phyloP scores from a whole-genome alignment of 2,329 filamentous ascomycete species.

The Colletotrichum viniferum region DNA sequence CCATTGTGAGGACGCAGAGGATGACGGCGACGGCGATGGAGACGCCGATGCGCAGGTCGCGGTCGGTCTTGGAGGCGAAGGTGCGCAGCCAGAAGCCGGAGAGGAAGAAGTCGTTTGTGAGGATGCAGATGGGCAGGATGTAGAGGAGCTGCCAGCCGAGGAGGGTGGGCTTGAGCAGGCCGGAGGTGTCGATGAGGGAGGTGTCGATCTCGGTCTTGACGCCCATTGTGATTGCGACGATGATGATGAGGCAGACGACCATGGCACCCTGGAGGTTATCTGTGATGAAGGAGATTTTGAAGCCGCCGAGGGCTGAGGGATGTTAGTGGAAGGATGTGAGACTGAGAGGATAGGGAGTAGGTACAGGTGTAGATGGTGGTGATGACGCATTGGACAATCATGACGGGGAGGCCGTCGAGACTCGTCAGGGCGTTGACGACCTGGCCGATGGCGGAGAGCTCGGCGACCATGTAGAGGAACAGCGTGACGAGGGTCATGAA shows the following conservation, averaged over 20 bases:
- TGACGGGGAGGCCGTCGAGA: conserved; percentile 72
- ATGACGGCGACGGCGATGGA: conserved; percentile 69
- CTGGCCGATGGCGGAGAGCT: conserved; percentile 81
- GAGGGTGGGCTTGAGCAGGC: conserved; percentile 69
- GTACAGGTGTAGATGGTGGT: conserved; percentile 85
- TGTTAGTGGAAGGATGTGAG: not conserved
- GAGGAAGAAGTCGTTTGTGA: conserved; percentile 88
- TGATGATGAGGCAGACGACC: conserved; percentile 75
- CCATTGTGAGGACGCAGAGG: conserved; percentile 72
- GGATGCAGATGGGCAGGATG: conserved; percentile 79
- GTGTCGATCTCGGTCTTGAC: conserved; percentile 75
- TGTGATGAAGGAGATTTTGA: conserved; percentile 83
- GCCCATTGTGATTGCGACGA: conserved; percentile 79
- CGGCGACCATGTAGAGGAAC: conserved; percentile 86
- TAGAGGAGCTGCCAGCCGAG: conserved; percentile 87
- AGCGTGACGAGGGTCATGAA: conserved; percentile 80
- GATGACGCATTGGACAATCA: conserved; percentile 78
- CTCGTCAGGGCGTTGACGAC: conserved; percentile 77
- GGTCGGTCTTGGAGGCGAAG: conserved; percentile 80
- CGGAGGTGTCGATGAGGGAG: conserved; percentile 69
- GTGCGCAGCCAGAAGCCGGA: conserved; percentile 85
- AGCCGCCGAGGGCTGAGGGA: conserved; percentile 73
- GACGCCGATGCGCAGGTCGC: conserved; percentile 76
- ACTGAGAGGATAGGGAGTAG: conserved; percentile 17
- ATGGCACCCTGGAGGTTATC: conserved; percentile 82